These are phyloP conservation scores for Candida ortonii DNA, from an alignment of 805 yeast species.

Conservation along the genomic window DNA sequence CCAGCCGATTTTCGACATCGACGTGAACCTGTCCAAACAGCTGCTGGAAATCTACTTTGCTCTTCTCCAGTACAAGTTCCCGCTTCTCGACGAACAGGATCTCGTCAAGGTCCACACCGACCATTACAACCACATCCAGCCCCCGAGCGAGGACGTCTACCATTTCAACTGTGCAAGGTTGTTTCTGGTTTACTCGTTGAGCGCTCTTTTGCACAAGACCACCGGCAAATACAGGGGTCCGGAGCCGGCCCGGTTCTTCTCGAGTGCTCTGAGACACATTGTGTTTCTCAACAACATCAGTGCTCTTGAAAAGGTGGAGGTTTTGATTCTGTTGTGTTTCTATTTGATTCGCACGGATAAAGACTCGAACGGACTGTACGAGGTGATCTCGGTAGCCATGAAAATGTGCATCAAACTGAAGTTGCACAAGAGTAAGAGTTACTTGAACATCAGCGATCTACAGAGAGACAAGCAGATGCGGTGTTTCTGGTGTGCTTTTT, in stretches of 20 bases:
- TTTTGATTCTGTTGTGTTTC: constrained; percentile 49
- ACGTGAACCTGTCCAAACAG: constrained; percentile 46
- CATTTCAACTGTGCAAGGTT: constrained; percentile 54
- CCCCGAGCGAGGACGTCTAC: constrained; percentile 36
- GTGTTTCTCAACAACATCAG: constrained; percentile 41
- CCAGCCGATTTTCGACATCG: constrained; percentile 53
- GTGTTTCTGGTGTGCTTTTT: constrained; percentile 62
- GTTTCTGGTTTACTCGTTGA: constrained; percentile 53
- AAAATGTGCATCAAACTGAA: constrained; percentile 38
- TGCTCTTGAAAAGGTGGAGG: constrained; percentile 48
- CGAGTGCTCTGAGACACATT: constrained; percentile 57
- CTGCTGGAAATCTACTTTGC: constrained; percentile 55
- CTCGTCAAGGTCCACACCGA: constrained; percentile 49
- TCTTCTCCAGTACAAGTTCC: constrained; percentile 55
- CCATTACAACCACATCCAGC: constrained; percentile 35
- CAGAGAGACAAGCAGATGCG: constrained; percentile 43
- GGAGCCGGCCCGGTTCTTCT: constrained; percentile 52
- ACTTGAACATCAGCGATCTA: constrained; percentile 28
- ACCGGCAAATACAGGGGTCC: constrained; percentile 57
- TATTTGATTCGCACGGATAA: constrained; percentile 60
- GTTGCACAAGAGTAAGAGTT: constrained; percentile 37
- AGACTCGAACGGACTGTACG: constrained; percentile 53
- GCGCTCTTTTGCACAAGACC: constrained; percentile 51
- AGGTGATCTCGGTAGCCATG: constrained; percentile 53
- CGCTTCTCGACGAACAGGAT: constrained; percentile 51